Conservation (phyloP, 805 yeast species). For the Barnettozyma wickerhamii region DNA sequence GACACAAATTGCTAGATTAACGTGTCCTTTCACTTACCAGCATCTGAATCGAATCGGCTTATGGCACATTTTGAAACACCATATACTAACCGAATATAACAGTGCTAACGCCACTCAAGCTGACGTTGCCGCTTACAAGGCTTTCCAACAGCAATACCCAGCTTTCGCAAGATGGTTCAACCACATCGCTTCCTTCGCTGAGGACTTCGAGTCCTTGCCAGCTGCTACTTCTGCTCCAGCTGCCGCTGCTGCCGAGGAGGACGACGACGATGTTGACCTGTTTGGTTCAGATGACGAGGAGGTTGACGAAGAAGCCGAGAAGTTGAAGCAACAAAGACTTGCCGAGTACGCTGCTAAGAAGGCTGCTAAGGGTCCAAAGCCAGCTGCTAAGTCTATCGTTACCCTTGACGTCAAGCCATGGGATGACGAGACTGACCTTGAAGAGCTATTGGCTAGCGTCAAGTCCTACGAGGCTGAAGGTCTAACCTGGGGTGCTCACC, state of each 20-base stretch:
- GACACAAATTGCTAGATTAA: too few species aligned
- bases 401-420: constrained; percentile 99
- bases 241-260: constrained; percentile 65
- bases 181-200: constrained; percentile 93
- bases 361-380: constrained; percentile 95
- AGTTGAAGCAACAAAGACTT: constrained; percentile 93
- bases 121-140: constrained; percentile 90
- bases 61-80: background rate
- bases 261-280: constrained; percentile 88
- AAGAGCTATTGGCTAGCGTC: constrained; percentile 80
- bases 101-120: constrained; percentile 92
- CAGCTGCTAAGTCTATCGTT: constrained; percentile 97
- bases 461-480: constrained; percentile 87
- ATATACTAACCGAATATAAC: constrained; percentile 19
- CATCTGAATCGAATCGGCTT: too few species aligned
- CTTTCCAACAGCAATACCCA: constrained; percentile 90
- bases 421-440: constrained; percentile 99
- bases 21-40: too few species aligned
- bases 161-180: constrained; percentile 97
- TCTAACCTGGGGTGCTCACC: constrained; percentile 97
- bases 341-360: constrained; percentile 98
- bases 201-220: constrained; percentile 77
- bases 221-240: constrained; percentile 64
- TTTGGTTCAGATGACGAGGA: constrained; percentile 92
- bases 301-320: constrained; percentile 96